Percentiles rank a stretch among this genome's conserved stretches.
These are phyloP conservation scores for Cystobasidium slooffiae DNA, from an alignment of 1,284 basidiomycete species.

Conservation along the genomic window DNA sequence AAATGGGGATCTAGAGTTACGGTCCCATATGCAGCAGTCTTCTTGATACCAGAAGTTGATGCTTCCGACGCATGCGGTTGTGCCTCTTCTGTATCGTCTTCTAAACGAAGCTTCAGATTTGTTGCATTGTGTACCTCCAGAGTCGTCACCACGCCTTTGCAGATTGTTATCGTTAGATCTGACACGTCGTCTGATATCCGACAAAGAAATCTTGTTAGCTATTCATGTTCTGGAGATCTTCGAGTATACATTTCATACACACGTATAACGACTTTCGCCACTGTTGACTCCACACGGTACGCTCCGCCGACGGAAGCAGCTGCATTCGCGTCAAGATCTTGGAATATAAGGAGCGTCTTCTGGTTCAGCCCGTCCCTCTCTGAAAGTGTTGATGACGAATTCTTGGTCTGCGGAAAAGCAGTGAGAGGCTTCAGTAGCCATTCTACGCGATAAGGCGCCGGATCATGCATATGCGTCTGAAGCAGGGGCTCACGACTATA, in stretches of 20 bases:
- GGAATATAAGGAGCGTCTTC: slow-evolving; percentile 31
- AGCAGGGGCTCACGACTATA: slow-evolving; percentile 4
- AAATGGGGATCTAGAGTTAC: slow-evolving; percentile 35
- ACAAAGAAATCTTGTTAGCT: neutral
- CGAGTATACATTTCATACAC: neutral
- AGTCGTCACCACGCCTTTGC: slow-evolving; percentile 30
- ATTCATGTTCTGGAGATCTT: neutral
- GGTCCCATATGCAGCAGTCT: slow-evolving; percentile 29
- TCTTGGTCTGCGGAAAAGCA: neutral
- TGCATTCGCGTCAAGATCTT: slow-evolving; percentile 23
- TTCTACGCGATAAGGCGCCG: neutral
- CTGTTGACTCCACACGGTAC: neutral
- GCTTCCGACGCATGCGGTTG: neutral
- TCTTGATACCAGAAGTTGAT: neutral
- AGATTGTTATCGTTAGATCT: slow-evolving; percentile 16
- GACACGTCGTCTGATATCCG: slow-evolving; percentile 24
- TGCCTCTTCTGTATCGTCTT: neutral
- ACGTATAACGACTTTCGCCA: slow-evolving; percentile 38
- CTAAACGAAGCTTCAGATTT: slow-evolving; percentile 5
- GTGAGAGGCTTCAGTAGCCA: neutral
- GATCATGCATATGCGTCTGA: too few relatives aligned
- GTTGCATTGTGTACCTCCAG: slow-evolving; percentile 30
- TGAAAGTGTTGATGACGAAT: slow-evolving; percentile 6
- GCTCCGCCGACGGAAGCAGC: neutral
- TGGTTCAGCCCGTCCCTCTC: neutral